Base-by-base conservation (phyloP, 202 grass and related monocot genomes). In the Bolboschoenoplectus hybrid region DNA sequence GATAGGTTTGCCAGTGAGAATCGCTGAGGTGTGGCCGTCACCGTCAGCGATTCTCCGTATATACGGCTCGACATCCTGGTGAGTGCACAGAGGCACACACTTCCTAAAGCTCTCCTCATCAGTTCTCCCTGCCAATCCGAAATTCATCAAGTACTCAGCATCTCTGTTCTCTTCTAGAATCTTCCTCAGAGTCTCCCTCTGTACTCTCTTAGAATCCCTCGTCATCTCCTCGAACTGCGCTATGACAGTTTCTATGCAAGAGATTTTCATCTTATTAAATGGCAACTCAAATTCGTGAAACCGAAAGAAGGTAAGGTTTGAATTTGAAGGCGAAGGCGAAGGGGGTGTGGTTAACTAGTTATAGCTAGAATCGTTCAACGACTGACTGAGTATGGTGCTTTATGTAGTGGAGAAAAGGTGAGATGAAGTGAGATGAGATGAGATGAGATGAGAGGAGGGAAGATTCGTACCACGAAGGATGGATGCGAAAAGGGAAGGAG, bases 81-180 rank as follows among this genome's bases (percentile, higher is more conserved):
- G 93, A 51, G 90, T 93, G 7, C 89, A 92, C 60, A 97, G 12
- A 2, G 97, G 97, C 39, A 97, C 76, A 85, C 89, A 97, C 46
- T 89, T 87, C 74, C 88, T 94, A 74, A 91, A 99, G 83, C 90
- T 99, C 70, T 88, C 65, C 9, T 91, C 89, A 80, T 99, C 97
- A 36, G 88, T 99, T 82, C 92, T 96, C 62, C 90, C 89, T 1
- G 65, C 89, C 34, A 99, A 92, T 1, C 90, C 92, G 9, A 90
- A 93, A 32, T 83, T 49, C 7, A 65, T 89, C 85, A 99, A 90
- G 79, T 99, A 99, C 70, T 97, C 93, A 66, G 93, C 85, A 68
- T 86, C 76, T 9, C 85, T 89, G 85, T 99, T 99, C 62, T 85
- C 74, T 63, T 97, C 83, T 1, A 99, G 93, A 85, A 99, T 93